phyloP scores from a whole-genome alignment of 2,329 filamentous ascomycete genomes.

The Niveomyces coronatus region DNA sequence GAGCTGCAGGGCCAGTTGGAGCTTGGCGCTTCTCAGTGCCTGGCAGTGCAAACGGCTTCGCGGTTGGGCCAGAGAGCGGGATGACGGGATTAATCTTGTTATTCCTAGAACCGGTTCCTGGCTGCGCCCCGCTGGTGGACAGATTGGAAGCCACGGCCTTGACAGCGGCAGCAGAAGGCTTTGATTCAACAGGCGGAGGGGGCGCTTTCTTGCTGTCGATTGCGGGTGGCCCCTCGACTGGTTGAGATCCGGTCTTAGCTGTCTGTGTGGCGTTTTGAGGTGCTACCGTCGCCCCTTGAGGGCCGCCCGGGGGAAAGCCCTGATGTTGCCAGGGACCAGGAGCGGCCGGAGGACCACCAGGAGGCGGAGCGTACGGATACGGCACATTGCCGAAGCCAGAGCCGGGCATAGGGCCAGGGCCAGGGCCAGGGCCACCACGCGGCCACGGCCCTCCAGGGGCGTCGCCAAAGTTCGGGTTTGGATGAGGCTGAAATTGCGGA shows the following conservation, averaged over 20 bases:
- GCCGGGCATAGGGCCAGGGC: constrained; percentile 45
- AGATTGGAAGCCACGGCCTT: constrained; percentile 31
- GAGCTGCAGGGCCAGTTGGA: constrained; percentile 22
- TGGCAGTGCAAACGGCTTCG: constrained; percentile 28
- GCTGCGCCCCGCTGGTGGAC: constrained; percentile 27
- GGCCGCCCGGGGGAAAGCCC: constrained; percentile 53
- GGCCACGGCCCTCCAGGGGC: constrained; percentile 46
- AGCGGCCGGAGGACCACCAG: constrained; percentile 36
- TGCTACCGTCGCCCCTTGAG: constrained; percentile 42
- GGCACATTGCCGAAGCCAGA: constrained; percentile 62
- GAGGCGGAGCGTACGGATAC: constrained; percentile 54
- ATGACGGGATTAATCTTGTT: constrained; percentile 54
- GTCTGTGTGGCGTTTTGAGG: constrained; percentile 27
- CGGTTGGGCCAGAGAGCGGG: constrained; percentile 43
- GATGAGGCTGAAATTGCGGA: constrained; percentile 30
- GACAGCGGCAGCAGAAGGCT: constrained; percentile 41
- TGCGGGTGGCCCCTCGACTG: constrained; percentile 21
- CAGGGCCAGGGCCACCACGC: constrained; percentile 45
- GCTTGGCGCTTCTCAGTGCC: constrained; percentile 17
- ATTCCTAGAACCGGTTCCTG: constrained; percentile 15
- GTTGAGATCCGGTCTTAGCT: constrained; percentile 29
- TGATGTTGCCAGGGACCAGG: constrained; percentile 43
- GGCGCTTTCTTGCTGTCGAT: constrained; percentile 50
- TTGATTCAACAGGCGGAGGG: constrained; percentile 57
- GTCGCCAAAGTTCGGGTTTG: constrained; percentile 37